These are phyloP conservation scores for Larix kaempferi DNA, from an alignment of 75 land plant species.

Conservation along the genomic window DNA sequence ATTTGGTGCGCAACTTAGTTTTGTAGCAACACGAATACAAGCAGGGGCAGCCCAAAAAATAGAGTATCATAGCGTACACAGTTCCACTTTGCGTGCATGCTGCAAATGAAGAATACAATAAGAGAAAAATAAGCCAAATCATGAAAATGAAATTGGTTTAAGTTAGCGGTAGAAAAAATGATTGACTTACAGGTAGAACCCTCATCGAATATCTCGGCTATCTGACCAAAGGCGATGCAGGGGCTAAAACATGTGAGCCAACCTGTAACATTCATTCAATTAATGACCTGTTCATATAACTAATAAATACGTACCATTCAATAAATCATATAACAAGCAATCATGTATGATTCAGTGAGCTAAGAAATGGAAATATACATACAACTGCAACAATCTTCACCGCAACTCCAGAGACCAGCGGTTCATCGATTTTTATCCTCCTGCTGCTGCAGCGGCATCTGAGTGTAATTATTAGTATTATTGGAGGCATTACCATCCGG, in stretches of 20 bases:
- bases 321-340: background rate
- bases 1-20: slow-evolving; percentile 6
- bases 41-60: background rate
- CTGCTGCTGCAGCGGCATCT: background rate
- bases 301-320: background rate
- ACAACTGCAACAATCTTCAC: background rate
- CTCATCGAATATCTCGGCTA: slow-evolving; percentile 32
- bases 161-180: background rate
- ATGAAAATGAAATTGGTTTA: background rate
- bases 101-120: background rate
- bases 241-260: slow-evolving; percentile 34
- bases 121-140: background rate
- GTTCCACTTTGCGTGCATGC: background rate
- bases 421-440: background rate
- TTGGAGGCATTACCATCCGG: background rate
- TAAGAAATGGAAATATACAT: background rate
- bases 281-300: background rate
- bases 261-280: slow-evolving; percentile 20
- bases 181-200: slow-evolving; percentile 32
- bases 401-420: slow-evolving; percentile 9
- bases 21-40: slow-evolving; percentile 20
- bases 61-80: background rate
- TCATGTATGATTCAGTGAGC: background rate
- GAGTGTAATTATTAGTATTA: background rate
- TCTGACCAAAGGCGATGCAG: slow-evolving; percentile 31